Evolutionary conservation across 1,284 basidiomycete genomes (phyloP).

Genomic region (Cryptococcus sp.): DNA sequence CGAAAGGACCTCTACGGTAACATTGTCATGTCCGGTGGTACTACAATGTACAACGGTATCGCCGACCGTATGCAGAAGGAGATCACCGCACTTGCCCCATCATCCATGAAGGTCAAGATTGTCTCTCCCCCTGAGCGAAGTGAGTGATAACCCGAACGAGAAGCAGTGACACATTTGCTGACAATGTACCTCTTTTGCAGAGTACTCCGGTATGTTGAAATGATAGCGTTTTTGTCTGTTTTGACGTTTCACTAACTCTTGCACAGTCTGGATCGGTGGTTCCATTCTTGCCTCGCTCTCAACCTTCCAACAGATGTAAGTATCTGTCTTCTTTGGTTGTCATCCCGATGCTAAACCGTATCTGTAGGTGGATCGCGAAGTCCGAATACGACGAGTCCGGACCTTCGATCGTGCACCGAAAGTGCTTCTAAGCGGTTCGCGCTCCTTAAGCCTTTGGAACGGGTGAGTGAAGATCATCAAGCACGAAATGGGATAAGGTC

Average conservation of each 20-base stretch:
- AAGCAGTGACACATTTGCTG: neutral
- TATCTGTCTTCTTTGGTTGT: slow-evolving; percentile 25
- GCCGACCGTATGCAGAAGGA: slow-evolving; percentile 98
- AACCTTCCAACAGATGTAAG: slow-evolving; percentile 81
- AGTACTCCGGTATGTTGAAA: slow-evolving; percentile 13
- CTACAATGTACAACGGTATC: slow-evolving; percentile 97
- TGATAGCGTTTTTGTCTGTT: neutral
- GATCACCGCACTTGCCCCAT: slow-evolving; percentile 80
- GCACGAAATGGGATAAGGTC: neutral
- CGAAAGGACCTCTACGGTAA: slow-evolving; percentile 73
- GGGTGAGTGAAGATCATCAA: too few relatives aligned
- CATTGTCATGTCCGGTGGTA: slow-evolving; percentile 92
- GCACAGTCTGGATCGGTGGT: slow-evolving; percentile 99
- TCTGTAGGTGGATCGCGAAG: slow-evolving; percentile 39
- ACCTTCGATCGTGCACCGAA: slow-evolving; percentile 77
- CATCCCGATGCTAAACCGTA: too few relatives aligned
- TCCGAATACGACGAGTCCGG: slow-evolving; percentile 79
- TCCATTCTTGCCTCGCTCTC: slow-evolving; percentile 93
- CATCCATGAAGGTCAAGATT: slow-evolving; percentile 89
- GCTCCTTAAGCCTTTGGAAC: too few relatives aligned
- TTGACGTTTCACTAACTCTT: slow-evolving; percentile 36
- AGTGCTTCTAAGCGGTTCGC: slow-evolving; percentile 40
- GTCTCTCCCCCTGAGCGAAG: slow-evolving; percentile 89
- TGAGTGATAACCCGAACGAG: slow-evolving; percentile 29
- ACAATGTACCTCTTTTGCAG: slow-evolving; percentile 1